phyloP scores from a whole-genome alignment of 495 filamentous ascomycete species.

The Lepidopterella palustris region DNA sequence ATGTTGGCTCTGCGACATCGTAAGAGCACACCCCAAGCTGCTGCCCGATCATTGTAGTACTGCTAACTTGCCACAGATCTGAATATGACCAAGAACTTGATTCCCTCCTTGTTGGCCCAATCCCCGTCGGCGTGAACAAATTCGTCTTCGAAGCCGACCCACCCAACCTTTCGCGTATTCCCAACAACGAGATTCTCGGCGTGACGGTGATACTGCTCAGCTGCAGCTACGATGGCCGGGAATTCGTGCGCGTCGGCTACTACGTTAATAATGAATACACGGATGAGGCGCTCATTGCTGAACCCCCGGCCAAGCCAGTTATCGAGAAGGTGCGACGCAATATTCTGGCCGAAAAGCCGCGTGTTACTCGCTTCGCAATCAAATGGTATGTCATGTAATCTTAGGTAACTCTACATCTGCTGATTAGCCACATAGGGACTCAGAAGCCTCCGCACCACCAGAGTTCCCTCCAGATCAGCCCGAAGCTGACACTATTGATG shows the following conservation, averaged over 20 bases:
- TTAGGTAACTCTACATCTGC: not conserved
- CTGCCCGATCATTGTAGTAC: slow-evolving; percentile 10
- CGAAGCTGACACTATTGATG: slow-evolving; percentile 78
- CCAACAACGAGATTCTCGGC: slow-evolving; percentile 87
- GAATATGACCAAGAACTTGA: slow-evolving; percentile 98
- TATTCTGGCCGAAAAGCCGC: slow-evolving; percentile 91
- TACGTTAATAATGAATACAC: slow-evolving; percentile 99
- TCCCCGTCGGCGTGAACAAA: slow-evolving; percentile 95
- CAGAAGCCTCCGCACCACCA: slow-evolving; percentile 87
- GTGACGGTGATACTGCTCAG: slow-evolving; percentile 96
- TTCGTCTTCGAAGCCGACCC: slow-evolving; percentile 96
- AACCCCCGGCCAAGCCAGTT: slow-evolving; percentile 84
- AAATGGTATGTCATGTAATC: slow-evolving; percentile 67
- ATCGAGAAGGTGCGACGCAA: slow-evolving; percentile 87
- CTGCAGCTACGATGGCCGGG: slow-evolving; percentile 90
- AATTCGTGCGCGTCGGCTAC: slow-evolving; percentile 98
- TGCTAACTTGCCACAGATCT: slow-evolving; percentile 50
- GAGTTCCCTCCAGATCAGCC: slow-evolving; percentile 97
- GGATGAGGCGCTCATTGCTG: slow-evolving; percentile 74
- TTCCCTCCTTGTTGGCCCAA: slow-evolving; percentile 89
- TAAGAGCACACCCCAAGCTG: slow-evolving; percentile 43
- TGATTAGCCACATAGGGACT: slow-evolving; percentile 58
- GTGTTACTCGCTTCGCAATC: slow-evolving; percentile 97
- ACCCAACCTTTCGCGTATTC: slow-evolving; percentile 81
- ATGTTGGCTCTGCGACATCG: slow-evolving; percentile 96